Percentiles rank a stretch among this genome's conserved stretches.
These are phyloP conservation scores for Cruciata laevipes DNA, from an alignment of 257 asterid species.

Conservation along the genomic window DNA sequence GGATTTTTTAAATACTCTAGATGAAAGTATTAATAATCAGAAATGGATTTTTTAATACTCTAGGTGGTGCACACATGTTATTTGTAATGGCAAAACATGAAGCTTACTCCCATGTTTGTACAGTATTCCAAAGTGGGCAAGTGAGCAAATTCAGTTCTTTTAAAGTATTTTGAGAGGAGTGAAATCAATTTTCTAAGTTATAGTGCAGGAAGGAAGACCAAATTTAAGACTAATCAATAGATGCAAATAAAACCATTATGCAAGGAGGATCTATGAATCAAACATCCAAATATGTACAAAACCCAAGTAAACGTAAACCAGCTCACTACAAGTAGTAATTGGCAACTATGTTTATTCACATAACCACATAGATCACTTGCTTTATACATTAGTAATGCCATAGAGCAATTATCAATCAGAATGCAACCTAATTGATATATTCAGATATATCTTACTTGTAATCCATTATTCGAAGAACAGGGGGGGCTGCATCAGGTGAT, in stretches of 20 bases:
- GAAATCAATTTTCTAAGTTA: too few relatives aligned
- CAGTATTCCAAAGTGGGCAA: too few relatives aligned
- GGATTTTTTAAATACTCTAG: too few relatives aligned
- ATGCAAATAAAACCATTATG: not conserved
- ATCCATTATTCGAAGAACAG: slow-evolving; percentile 91
- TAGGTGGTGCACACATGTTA: too few relatives aligned
- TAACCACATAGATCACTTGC: not conserved
- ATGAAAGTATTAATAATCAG: too few relatives aligned
- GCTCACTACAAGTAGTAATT: not conserved
- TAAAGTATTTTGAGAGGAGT: too few relatives aligned
- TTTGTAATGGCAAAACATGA: too few relatives aligned
- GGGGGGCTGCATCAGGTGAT: slow-evolving; percentile 96
- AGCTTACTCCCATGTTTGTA: too few relatives aligned
- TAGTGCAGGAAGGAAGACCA: too few relatives aligned
- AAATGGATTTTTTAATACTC: too few relatives aligned
- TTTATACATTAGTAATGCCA: not conserved
- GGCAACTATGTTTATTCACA: not conserved
- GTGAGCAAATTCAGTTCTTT: too few relatives aligned
- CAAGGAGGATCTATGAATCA: not conserved
- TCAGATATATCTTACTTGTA: slow-evolving; percentile 56
- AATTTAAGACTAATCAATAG: too few relatives aligned
- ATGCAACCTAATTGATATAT: not conserved
- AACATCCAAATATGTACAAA: not conserved
- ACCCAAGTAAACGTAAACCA: not conserved
- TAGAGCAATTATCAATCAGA: not conserved